Evolutionary conservation across 1,139 yeast species (phyloP).

Genomic region (Debaryomyces fabryi): DNA sequence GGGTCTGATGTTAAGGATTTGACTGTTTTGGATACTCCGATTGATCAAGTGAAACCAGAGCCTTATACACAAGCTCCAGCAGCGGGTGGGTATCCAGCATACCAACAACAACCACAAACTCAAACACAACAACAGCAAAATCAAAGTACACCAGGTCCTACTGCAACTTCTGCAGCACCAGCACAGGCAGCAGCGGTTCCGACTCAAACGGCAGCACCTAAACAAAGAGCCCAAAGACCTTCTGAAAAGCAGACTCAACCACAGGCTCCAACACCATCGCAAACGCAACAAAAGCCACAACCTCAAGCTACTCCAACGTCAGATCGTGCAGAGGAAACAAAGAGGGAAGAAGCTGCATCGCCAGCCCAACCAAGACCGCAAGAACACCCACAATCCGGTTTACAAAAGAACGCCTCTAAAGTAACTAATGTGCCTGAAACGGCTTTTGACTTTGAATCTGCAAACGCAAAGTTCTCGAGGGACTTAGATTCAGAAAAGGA

Average conservation of each 20-base stretch:
- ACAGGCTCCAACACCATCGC: conserved; percentile 10
- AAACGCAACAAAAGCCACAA: conserved; percentile 9
- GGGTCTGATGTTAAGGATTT: conserved; percentile 94
- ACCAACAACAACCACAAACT: conserved; percentile 18
- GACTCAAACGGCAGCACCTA: conserved; percentile 13
- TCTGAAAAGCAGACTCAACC: conserved; percentile 12
- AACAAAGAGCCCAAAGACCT: conserved; percentile 11
- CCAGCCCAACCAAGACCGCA: conserved; percentile 20
- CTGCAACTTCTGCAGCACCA: conserved; percentile 11
- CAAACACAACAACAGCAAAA: conserved; percentile 28
- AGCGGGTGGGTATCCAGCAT: conserved; percentile 17
- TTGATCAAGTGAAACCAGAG: conserved; percentile 54
- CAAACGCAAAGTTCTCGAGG: conserved; percentile 62
- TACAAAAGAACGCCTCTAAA: conserved; percentile 34
- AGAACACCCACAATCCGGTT: conserved; percentile 17
- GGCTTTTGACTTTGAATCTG: conserved; percentile 62
- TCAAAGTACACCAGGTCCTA: conserved; percentile 29
- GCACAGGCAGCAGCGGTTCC: conserved; percentile 12
- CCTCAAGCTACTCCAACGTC: conserved; percentile 9
- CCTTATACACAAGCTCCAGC: conserved; percentile 17
- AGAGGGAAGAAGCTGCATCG: conserved; percentile 6
- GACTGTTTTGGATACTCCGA: conserved; percentile 72
- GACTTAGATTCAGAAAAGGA: conserved; percentile 35
- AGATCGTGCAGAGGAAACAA: conserved; percentile 10
- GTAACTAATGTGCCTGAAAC: conserved; percentile 41